Conservation (phyloP, 345 rosid genomes). For the Aethionema arabicum region DNA sequence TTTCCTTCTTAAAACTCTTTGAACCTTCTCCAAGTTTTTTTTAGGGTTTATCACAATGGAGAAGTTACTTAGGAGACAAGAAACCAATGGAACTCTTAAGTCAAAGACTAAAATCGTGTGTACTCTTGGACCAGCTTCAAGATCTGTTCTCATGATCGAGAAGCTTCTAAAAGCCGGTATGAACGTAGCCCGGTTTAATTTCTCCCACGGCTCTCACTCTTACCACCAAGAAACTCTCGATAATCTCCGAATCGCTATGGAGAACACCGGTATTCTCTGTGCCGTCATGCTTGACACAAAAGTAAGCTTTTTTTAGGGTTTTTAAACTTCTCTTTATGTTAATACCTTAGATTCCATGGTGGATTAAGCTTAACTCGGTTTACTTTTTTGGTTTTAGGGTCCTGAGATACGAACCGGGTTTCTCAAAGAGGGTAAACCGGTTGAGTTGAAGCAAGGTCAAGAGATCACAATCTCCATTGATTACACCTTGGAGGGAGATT, state of each 20-base stretch:
- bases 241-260: constrained; percentile 65
- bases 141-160: constrained; percentile 69
- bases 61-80: constrained; percentile 27
- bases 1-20: constrained; percentile 8
- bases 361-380: constrained; percentile 16
- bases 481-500: constrained; percentile 46
- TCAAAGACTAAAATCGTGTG: constrained; percentile 93
- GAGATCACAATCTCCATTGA: constrained; percentile 53
- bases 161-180: constrained; percentile 63
- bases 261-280: constrained; percentile 42
- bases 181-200: constrained; percentile 67
- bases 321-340: neutral
- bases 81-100: constrained; percentile 27
- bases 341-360: neutral
- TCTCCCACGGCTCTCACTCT: constrained; percentile 44
- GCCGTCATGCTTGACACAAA: constrained; percentile 98
- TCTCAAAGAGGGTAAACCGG: constrained; percentile 53
- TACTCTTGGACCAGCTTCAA: constrained; percentile 90
- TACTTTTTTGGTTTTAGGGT: constrained; percentile 37
- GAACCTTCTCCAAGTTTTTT: neutral
- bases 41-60: constrained; percentile 23
- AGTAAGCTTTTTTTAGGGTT: constrained; percentile 19
- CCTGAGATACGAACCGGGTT: constrained; percentile 74
- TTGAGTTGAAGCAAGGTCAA: constrained; percentile 57
- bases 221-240: constrained; percentile 44